Percentiles rank a stretch among this genome's conserved stretches.
Conservation (phyloP, 208 protist species). For the Leptomonas seymouri region DNA sequence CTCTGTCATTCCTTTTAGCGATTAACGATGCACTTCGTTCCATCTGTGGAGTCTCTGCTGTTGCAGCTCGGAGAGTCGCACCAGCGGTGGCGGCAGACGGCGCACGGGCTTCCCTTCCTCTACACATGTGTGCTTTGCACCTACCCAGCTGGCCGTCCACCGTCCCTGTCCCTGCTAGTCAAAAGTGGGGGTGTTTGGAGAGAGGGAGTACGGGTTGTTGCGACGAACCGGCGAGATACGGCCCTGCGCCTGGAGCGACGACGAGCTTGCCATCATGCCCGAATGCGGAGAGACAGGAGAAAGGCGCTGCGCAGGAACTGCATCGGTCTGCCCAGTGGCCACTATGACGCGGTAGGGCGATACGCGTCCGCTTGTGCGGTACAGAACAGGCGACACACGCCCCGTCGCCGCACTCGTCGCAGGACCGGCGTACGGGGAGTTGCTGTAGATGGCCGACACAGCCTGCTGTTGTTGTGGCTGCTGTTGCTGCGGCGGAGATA, state of each 20-base stretch:
- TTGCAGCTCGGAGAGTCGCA: too few species aligned
- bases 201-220: constrained; percentile 41
- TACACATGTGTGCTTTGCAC: too few species aligned
- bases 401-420: constrained; percentile 5
- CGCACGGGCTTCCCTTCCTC: too few species aligned
- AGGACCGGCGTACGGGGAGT: constrained; percentile 21
- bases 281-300: constrained; percentile 21
- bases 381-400: constrained; percentile 30
- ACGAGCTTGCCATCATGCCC: constrained; percentile 3
- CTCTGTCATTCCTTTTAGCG: too few species aligned
- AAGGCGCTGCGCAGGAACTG: constrained; percentile 26
- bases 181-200: constrained; percentile 22
- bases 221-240: constrained; percentile 34
- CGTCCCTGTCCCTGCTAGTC: constrained; percentile 4
- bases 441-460: constrained; percentile 4
- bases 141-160: too few species aligned
- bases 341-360: constrained; percentile 35
- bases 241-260: constrained; percentile 24
- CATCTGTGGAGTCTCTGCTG: too few species aligned
- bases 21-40: too few species aligned
- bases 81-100: too few species aligned
- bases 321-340: constrained; percentile 13
- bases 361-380: constrained; percentile 33
- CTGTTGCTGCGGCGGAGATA: background rate
- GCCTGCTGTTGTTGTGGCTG: constrained; percentile 15